phyloP scores from a whole-genome alignment of 2,329 filamentous ascomycete genomes.

The Tolypocladium pustulatum region DNA sequence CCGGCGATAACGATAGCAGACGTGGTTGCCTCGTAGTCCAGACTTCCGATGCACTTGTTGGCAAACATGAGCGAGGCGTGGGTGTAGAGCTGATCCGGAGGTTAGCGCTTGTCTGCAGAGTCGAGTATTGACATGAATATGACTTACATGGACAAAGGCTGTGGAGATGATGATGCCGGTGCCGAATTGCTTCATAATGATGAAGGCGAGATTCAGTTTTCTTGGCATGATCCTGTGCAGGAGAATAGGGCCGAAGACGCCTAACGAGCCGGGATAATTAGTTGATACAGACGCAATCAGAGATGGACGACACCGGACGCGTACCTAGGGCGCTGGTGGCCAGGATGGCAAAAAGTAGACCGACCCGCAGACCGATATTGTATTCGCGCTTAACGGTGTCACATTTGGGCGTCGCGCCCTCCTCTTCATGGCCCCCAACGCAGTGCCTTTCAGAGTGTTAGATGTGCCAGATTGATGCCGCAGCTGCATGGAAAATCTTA shows the following conservation, averaged over 20 bases:
- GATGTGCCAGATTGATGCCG: neutral
- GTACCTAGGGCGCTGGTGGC: constrained; percentile 54
- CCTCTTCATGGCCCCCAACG: constrained; percentile 34
- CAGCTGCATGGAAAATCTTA: constrained; percentile 26
- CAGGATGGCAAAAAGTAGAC: constrained; percentile 62
- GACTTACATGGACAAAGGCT: constrained; percentile 55
- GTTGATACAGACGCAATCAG: neutral
- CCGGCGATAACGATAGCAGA: constrained; percentile 66
- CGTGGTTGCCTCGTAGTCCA: constrained; percentile 59
- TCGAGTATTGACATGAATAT: too few species aligned
- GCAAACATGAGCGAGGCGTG: constrained; percentile 64
- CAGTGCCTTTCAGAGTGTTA: constrained; percentile 37
- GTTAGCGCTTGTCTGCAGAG: neutral
- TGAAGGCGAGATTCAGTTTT: constrained; percentile 40
- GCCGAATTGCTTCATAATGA: constrained; percentile 62
- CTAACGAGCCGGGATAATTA: constrained; percentile 10
- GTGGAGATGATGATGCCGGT: constrained; percentile 65
- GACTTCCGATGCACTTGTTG: constrained; percentile 55
- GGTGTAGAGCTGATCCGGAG: constrained; percentile 49
- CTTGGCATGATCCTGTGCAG: constrained; percentile 45
- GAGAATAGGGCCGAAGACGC: constrained; percentile 57
- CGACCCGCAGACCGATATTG: constrained; percentile 57
- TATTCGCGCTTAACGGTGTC: constrained; percentile 42
- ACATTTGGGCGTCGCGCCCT: constrained; percentile 28
- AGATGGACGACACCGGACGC: neutral